These are phyloP conservation scores for Ascochyta pisi DNA, from an alignment of 2,329 filamentous ascomycete species.

Conservation along the genomic window DNA sequence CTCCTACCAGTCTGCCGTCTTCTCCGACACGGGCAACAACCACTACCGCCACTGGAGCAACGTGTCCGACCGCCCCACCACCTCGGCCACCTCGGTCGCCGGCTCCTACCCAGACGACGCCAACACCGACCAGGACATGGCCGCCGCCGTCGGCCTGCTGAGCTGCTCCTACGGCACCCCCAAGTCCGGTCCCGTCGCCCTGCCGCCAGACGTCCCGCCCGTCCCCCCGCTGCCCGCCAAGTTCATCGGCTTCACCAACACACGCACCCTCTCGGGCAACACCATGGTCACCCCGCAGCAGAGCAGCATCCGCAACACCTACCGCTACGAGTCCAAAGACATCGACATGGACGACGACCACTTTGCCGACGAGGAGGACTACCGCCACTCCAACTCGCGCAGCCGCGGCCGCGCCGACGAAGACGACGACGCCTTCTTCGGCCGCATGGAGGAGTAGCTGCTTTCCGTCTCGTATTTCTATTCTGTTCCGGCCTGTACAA, in stretches of 20 bases:
- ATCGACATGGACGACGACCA: conserved; percentile 64
- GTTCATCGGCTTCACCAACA: conserved; percentile 70
- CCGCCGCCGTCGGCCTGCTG: conserved; percentile 86
- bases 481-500: conserved; percentile 42
- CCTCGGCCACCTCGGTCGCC: conserved; percentile 64
- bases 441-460: conserved; percentile 81
- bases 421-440: conserved; percentile 95
- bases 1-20: conserved; percentile 79
- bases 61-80: conserved; percentile 75
- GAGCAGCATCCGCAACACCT: conserved; percentile 69
- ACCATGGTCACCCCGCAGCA: conserved; percentile 63
- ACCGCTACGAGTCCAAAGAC: conserved; percentile 55
- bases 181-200: conserved; percentile 66
- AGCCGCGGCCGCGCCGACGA: conserved; percentile 74
- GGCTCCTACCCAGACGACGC: conserved; percentile 77
- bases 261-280: conserved; percentile 61
- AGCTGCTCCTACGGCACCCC: conserved; percentile 91
- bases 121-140: conserved; percentile 75
- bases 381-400: conserved; percentile 52
- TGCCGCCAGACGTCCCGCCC: conserved; percentile 78
- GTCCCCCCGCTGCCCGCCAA: conserved; percentile 86
- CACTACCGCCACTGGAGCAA: conserved; percentile 74
- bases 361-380: conserved; percentile 71
- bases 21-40: conserved; percentile 61
- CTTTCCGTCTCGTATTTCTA: conserved; percentile 1